A percentile compares a stretch with the other conserved stretches of the same genome.
Evolutionary conservation across 768 basidiomycete genomes (phyloP).

Genomic region (Boletus speciosus): DNA sequence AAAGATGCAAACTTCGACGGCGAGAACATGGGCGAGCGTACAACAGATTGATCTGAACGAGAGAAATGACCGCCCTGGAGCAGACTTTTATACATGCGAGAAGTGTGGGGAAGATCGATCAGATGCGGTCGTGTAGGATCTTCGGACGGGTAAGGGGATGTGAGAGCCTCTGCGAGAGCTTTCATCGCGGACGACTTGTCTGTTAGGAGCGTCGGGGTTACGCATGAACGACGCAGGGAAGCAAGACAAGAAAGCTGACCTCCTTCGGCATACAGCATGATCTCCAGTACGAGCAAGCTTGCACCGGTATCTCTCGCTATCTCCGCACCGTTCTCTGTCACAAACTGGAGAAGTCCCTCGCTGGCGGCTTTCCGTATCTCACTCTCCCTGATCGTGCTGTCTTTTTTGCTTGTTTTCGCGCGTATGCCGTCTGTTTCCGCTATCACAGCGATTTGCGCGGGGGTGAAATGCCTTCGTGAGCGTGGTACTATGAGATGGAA

Average conservation of each 20-base stretch:
- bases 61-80: conserved; percentile 90
- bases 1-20: conserved; percentile 53
- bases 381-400: conserved; percentile 51
- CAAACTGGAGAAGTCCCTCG: conserved; percentile 66
- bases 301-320: conserved; percentile 75
- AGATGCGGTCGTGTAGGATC: conserved; percentile 53
- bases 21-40: conserved; percentile 52
- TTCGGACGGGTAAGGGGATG: conserved; percentile 52
- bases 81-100: conserved; percentile 83
- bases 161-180: conserved; percentile 57
- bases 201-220: conserved; percentile 26
- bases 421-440: conserved; percentile 71
- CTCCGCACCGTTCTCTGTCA: conserved; percentile 57
- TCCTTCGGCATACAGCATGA: conserved; percentile 83
- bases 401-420: conserved; percentile 83
- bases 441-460: conserved; percentile 66
- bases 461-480: conserved; percentile 83
- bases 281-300: conserved; percentile 71
- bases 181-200: conserved; percentile 67
- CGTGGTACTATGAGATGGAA: conserved; percentile 83
- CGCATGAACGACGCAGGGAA: not conserved
- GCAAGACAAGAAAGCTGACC: conserved; percentile 47
- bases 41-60: conserved; percentile 53
- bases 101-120: conserved; percentile 79
- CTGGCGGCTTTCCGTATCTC: conserved; percentile 78